Base-by-base conservation (phyloP, 306 rosid species). In the Hylodesmum podocarpum region DNA sequence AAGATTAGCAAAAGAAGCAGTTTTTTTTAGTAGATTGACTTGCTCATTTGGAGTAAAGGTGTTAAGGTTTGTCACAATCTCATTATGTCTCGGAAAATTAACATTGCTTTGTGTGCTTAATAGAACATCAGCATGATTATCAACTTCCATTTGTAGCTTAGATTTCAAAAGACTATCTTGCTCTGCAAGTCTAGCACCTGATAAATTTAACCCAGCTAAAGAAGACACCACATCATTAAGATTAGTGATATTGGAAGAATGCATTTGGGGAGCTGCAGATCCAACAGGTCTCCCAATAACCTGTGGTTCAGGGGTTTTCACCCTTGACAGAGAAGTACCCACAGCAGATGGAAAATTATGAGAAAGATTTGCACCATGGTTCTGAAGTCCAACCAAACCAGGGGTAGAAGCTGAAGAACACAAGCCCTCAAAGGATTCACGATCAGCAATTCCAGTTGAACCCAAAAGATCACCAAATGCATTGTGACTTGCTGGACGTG, bases 221-320 rank as follows among this genome's bases (percentile, higher is more conserved):
- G 89, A 86, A 22, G 87, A 79, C 16, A 83, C 82, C 87, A 90
- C 73, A 69, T 86, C 89, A 9, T 78, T 55, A 73, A 90, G 84
- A 72, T 90, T 96, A 31, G 78, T 80, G 84, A 90, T 72, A 61
- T 80, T 85, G 76, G 88, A 79, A 72, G 89, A 70, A 73, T 70
- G 88, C 67, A 87, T 78, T 2, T 90, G 97, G 55, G 91, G 88
- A 78, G 87, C 88, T 54, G 89, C 82, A 66, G 86, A 80, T 75
- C 91, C 87, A 59, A 84, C 77, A 46, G 92, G 70, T 82, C 90
- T 80, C 64, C 94, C 97, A 88, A 86, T 86, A 43, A 82, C 61
- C 70, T 86, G 94, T 29, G 77, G 88, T 67, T 95, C 99, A 67
- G 97, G 96, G 41, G 96, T 89, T 68, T 89, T 80, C 68, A 87